phyloP scores from a whole-genome alignment of 129 eudicot species.

The Helichrysum umbraculigerum region DNA sequence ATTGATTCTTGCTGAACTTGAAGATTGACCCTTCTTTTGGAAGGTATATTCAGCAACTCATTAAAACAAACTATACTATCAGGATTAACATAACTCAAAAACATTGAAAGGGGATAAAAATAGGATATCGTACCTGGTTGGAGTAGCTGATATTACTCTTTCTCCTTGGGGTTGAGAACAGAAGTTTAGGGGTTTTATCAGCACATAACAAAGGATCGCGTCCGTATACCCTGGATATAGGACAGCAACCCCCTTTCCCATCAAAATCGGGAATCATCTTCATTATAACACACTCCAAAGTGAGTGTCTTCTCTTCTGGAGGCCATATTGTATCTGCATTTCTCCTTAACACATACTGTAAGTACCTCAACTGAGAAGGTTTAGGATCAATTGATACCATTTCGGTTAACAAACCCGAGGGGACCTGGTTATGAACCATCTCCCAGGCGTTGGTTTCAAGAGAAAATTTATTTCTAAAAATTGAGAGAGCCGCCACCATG shows the following conservation, averaged over 20 bases:
- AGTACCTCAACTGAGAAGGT: slow-evolving; percentile 79
- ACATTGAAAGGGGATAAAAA: not conserved
- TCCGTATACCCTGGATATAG: slow-evolving; percentile 72
- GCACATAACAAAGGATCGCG: slow-evolving; percentile 57
- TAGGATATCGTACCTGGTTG: too few relatives aligned
- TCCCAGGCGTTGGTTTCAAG: slow-evolving; percentile 67
- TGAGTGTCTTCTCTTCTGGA: slow-evolving; percentile 68
- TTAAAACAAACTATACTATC: not conserved
- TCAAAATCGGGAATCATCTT: slow-evolving; percentile 69
- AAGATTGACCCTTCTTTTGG: not conserved
- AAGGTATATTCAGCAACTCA: not conserved
- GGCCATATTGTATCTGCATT: slow-evolving; percentile 73
- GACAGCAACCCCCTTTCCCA: slow-evolving; percentile 75
- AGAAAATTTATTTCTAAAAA: slow-evolving; percentile 55
- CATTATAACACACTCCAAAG: slow-evolving; percentile 71
- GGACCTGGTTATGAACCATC: slow-evolving; percentile 70
- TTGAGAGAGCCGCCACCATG: slow-evolving; percentile 73
- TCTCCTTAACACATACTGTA: slow-evolving; percentile 71
- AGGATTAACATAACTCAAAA: not conserved
- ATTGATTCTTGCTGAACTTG: too few relatives aligned
- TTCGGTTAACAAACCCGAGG: slow-evolving; percentile 53
- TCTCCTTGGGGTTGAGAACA: slow-evolving; percentile 73
- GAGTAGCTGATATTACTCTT: slow-evolving; percentile 60
- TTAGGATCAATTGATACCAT: slow-evolving; percentile 62
- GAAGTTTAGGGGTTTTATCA: slow-evolving; percentile 66